Evolutionary conservation across 2,329 filamentous ascomycete species (phyloP), one percentile per base, ranked within the genome.

Genomic region (Colletotrichum coccodes): DNA sequence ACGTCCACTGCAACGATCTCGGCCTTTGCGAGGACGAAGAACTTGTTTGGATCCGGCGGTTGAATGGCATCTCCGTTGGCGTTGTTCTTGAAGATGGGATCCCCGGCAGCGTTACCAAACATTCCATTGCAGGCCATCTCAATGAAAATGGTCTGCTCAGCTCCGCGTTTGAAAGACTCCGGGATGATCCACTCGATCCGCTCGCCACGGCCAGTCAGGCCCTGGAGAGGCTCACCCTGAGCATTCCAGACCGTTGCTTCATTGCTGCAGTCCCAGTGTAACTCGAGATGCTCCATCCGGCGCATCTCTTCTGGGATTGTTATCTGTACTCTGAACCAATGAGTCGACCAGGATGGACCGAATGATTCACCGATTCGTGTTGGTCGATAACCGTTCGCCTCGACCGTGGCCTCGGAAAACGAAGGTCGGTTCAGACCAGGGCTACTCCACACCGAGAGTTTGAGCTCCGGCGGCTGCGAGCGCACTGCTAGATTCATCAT

Each of bases 61-160:
- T 91, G 88, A 67, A 91, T 91, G 12, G 82, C 84, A 75, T 91
- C 89, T 7, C 87, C 89, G 21, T 86, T 86, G 3, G 86, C 49
- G 30, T 71, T 72, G 64, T 71, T 72, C 47, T 72, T 72, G 59
- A 73, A 73, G 40, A 73, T 69, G 34, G 71, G 71, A 11, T 68
- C 58, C 4, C 66, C 68, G 2, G 64, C 56, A 0, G 59, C 69
- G 40, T 72, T 72, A 82, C 90, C 90, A 76, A 92, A 91, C 89
- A 92, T 91, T 76, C 85, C 85, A 76, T 92, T 92, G 77, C 90
- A 92, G 1, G 90, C 90, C 88, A 91, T 91, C 78, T 92, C 90
- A 68, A 92, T 86, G 73, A 91, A 92, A 71, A 92, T 89, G 8
- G 81, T 82, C 74, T 92, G 89, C 72, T 87, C 83, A 71, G 89